Conservation (phyloP, 441 rosid species). For the Bruguiera hainesii region DNA sequence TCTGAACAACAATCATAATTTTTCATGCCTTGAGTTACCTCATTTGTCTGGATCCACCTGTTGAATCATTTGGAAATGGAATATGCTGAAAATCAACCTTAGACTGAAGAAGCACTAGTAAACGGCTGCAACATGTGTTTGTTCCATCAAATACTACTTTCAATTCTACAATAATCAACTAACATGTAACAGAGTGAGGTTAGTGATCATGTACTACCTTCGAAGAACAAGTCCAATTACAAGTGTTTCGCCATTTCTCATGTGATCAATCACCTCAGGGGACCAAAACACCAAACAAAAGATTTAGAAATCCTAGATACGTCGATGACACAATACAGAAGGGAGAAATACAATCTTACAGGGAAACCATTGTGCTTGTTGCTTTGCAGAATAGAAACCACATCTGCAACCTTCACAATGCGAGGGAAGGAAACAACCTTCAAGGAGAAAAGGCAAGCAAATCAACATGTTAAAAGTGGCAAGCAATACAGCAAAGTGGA, state of each 20-base stretch:
- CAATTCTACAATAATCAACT: neutral
- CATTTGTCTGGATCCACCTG: slow-evolving; percentile 48
- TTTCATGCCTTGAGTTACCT: slow-evolving; percentile 32
- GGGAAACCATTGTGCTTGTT: slow-evolving; percentile 95
- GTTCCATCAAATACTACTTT: neutral
- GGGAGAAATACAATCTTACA: slow-evolving; percentile 39
- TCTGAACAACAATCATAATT: too few relatives aligned
- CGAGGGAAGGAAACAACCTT: slow-evolving; percentile 92
- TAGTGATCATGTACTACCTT: slow-evolving; percentile 44
- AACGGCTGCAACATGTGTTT: slow-evolving; percentile 58
- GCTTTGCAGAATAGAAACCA: slow-evolving; percentile 77
- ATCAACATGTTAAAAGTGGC: slow-evolving; percentile 11
- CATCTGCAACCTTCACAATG: slow-evolving; percentile 81
- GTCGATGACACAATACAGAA: slow-evolving; percentile 10
- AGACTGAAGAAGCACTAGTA: slow-evolving; percentile 94
- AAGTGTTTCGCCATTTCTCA: slow-evolving; percentile 85
- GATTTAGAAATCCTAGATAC: slow-evolving; percentile 14
- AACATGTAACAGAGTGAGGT: too few relatives aligned
- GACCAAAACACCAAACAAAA: slow-evolving; percentile 10
- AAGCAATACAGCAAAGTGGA: neutral
- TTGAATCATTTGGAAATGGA: slow-evolving; percentile 74
- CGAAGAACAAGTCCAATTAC: slow-evolving; percentile 94
- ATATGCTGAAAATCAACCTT: slow-evolving; percentile 96
- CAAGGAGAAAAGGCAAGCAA: slow-evolving; percentile 16
- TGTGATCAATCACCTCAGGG: slow-evolving; percentile 79